Percentiles rank a stretch among this genome's conserved stretches.
phyloP scores from a whole-genome alignment of 805 yeast species.

The Cyberlindnera euphorbiae region DNA sequence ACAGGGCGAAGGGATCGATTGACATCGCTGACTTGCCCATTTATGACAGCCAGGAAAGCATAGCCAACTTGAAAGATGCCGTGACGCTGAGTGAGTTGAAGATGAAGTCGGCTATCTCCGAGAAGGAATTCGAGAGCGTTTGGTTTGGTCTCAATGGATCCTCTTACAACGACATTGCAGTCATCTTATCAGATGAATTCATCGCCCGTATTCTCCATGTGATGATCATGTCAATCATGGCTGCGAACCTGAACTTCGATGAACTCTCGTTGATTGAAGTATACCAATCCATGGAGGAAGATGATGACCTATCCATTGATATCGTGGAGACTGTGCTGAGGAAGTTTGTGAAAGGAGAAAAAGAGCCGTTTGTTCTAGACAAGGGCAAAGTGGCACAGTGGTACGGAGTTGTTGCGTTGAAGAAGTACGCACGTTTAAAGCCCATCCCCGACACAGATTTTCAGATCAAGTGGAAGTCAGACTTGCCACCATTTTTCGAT shows the following conservation, averaged over 20 bases:
- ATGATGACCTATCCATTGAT: slow-evolving; percentile 32
- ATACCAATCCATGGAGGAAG: slow-evolving; percentile 26
- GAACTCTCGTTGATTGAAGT: slow-evolving; percentile 29
- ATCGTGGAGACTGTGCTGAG: slow-evolving; percentile 47
- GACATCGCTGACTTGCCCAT: slow-evolving; percentile 31
- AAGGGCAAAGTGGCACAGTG: slow-evolving; percentile 44
- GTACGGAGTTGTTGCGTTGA: slow-evolving; percentile 57
- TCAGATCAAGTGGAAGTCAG: slow-evolving; percentile 55
- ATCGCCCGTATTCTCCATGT: slow-evolving; percentile 32
- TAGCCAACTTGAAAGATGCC: slow-evolving; percentile 2
- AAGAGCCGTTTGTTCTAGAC: slow-evolving; percentile 36
- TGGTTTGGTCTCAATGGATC: slow-evolving; percentile 59
- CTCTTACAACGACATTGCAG: slow-evolving; percentile 41
- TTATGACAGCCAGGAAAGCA: slow-evolving; percentile 30
- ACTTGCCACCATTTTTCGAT: slow-evolving; percentile 58
- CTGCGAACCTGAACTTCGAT: slow-evolving; percentile 29
- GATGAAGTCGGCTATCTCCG: slow-evolving; percentile 49
- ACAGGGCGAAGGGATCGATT: slow-evolving; percentile 29
- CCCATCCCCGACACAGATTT: slow-evolving; percentile 45
- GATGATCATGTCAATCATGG: slow-evolving; percentile 34
- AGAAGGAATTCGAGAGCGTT: slow-evolving; percentile 41
- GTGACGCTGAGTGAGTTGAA: slow-evolving; percentile 29
- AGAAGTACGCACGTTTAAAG: slow-evolving; percentile 29
- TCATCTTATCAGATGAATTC: slow-evolving; percentile 32
- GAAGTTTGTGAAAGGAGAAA: slow-evolving; percentile 35